These are phyloP conservation scores for Leishmania amazonensis DNA, from an alignment of 208 protist genomes.

Conservation along the genomic window DNA sequence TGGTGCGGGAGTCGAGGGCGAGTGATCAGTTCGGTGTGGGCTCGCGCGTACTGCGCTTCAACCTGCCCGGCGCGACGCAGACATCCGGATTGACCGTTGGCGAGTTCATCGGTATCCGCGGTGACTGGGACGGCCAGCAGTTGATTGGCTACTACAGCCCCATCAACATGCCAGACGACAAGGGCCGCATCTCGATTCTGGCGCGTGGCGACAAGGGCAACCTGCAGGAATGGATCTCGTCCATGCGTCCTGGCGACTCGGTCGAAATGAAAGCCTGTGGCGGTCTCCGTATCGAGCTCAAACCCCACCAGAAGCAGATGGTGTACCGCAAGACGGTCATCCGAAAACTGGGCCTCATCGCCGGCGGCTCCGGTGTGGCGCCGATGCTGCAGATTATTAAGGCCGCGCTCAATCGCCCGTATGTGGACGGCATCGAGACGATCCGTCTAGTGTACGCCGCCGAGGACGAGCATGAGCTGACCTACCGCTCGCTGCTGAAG, in stretches of 20 bases:
- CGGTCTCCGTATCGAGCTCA: constrained; percentile 50
- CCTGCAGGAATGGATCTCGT: constrained; percentile 59
- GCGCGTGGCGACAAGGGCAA: constrained; percentile 58
- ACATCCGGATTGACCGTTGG: constrained; percentile 61
- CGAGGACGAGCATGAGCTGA: constrained; percentile 63
- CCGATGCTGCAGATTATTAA: constrained; percentile 93
- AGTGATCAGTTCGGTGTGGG: constrained; percentile 43
- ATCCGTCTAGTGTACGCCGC: constrained; percentile 73
- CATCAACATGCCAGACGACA: constrained; percentile 71
- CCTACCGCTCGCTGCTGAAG: constrained; percentile 52
- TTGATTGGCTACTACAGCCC: constrained; percentile 76
- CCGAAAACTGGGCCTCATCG: constrained; percentile 65
- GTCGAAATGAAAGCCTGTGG: constrained; percentile 83
- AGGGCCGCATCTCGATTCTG: constrained; percentile 62
- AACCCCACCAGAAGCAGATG: constrained; percentile 48
- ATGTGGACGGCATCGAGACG: constrained; percentile 52
- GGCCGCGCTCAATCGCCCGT: constrained; percentile 74
- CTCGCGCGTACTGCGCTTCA: constrained; percentile 69
- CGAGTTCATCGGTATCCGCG: constrained; percentile 74
- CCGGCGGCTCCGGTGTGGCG: constrained; percentile 89
- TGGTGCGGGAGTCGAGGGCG: constrained; percentile 52
- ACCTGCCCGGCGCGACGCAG: constrained; percentile 72
- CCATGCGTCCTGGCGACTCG: constrained; percentile 67
- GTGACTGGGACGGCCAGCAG: constrained; percentile 53
- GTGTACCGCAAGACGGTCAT: constrained; percentile 32